Conservation (phyloP, 2,329 filamentous ascomycete species). For the Ascochyta fabae region DNA sequence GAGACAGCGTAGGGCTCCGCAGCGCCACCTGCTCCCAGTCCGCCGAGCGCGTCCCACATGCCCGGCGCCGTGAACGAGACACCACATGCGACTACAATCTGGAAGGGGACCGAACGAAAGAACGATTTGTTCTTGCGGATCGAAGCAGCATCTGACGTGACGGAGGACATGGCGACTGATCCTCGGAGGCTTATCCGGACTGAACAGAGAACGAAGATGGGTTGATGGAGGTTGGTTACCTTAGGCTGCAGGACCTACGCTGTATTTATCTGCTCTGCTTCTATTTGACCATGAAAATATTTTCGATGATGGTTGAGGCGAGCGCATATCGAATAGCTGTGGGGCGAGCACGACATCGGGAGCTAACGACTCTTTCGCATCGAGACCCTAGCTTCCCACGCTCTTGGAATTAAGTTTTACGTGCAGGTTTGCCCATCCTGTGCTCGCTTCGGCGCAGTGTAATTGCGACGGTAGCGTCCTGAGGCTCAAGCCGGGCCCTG, state of each 20-base stretch:
- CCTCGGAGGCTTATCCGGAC: constrained; percentile 5
- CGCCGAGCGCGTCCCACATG: constrained; percentile 46
- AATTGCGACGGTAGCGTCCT: constrained; percentile 3
- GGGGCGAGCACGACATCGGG: constrained; percentile 34
- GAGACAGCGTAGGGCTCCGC: constrained; percentile 44
- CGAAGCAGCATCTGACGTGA: constrained; percentile 17
- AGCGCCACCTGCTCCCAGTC: constrained; percentile 42
- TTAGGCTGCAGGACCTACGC: constrained; percentile 2
- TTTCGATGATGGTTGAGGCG: constrained; percentile 24
- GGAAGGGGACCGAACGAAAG: constrained; percentile 43
- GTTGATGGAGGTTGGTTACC: neutral
- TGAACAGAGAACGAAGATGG: neutral
- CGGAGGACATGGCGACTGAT: constrained; percentile 9
- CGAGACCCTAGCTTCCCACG: constrained; percentile 2
- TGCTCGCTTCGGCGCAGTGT: constrained; percentile 7
- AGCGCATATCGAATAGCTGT: constrained; percentile 16
- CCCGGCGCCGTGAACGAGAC: constrained; percentile 45
- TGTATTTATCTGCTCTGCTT: constrained; percentile 6
- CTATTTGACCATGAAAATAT: constrained; percentile 11
- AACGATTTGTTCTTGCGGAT: constrained; percentile 29
- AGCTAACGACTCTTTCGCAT: constrained; percentile 14
- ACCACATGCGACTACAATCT: constrained; percentile 43
- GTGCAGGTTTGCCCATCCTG: constrained; percentile 7
- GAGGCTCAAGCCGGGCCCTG: constrained; percentile 13
- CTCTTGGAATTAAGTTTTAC: constrained; percentile 6